Base-by-base conservation (phyloP, 192 early-diverging fungal genomes). In the Linderina pennispora region DNA sequence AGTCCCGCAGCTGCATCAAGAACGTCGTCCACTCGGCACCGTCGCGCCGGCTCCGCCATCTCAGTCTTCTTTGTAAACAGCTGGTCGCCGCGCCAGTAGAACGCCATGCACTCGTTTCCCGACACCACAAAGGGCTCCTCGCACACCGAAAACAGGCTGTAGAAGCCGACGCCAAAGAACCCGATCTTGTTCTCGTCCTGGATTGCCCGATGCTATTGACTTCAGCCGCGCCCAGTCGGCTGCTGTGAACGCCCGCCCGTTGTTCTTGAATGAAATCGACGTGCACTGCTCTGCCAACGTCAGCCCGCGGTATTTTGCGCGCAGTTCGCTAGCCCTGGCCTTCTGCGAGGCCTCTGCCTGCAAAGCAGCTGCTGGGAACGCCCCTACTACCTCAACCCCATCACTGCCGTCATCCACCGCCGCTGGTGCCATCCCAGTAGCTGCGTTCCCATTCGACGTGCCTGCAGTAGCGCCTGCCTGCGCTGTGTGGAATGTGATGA, bases 141-240 rank as follows among this genome's bases (percentile, higher is more conserved):
- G 41, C 85, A 88, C 8, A 94, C 84, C 8, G 85, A 86, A 61
- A 94, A 94, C 32, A 94, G 63, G 16, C 83, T 86, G 55, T 92
- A 94, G 54, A 90, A 90, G 1, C 87, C 87, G 8, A 91, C 88
- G 16, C 81, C 89, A 74, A 86, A 86, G 41, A 82, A 78, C 18
- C 86, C 88, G 26, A 88, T 84, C 59, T 88, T 82, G 45, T 81
- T 72, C 43, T 84, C 83, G 61, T 87, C 90, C 13, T n/a, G 90
- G 91, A 60, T 94, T 94, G 45, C 91, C 91, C 62, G 92, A 89
- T 13, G 91, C 91, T 72, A 94, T 92, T 47, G 83, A 83, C 33
- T 83, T 76, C 20, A 94, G 50, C 16, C 91, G 58, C 13, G 70
- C 64, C 89, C 89, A 94, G 53, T 94, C 91, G 34, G 88, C 86